A percentile compares a stretch with the other conserved stretches of the same genome.
Conservation (phyloP, 1,284 basidiomycete species). For the Cystobasidium pallidum region DNA sequence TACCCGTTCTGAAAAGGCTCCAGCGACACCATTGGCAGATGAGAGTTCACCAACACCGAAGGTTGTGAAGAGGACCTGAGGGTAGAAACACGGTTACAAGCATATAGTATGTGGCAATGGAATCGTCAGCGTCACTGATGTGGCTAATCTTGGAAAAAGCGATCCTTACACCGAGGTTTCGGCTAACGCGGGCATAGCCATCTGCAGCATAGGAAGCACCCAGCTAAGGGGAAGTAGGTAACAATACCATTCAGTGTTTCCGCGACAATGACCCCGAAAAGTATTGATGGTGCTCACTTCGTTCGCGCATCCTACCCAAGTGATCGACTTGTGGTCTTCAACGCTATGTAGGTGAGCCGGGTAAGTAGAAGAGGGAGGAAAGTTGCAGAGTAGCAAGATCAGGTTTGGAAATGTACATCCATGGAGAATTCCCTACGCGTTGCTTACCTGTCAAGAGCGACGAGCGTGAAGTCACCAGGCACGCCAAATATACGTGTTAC, state of each 20-base stretch:
- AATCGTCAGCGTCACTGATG: background rate
- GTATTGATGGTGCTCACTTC: conserved; percentile 60
- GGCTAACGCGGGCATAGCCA: conserved; percentile 86
- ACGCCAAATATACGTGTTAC: conserved; percentile 41
- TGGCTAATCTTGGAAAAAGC: background rate
- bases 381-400: no score
- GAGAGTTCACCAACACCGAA: conserved; percentile 90
- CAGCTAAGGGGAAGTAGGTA: conserved; percentile 47
- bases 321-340: conserved; percentile 74
- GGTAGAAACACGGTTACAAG: conserved; percentile 35
- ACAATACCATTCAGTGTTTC: background rate
- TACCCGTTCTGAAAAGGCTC: conserved; percentile 73
- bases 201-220: conserved; percentile 61
- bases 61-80: conserved; percentile 59
- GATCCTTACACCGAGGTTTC: conserved; percentile 49
- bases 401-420: no score
- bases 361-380: background rate
- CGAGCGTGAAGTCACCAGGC: conserved; percentile 74
- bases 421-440: no score
- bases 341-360: conserved; percentile 34
- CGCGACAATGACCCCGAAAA: background rate
- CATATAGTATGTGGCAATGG: background rate
- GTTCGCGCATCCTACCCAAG: conserved; percentile 80
- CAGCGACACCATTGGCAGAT: conserved; percentile 78
- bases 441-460: conserved; percentile 61